Evolutionary conservation across 768 basidiomycete species (phyloP), one percentile per base, ranked within the genome.

Genomic region (Multifurca ochricompacta): DNA sequence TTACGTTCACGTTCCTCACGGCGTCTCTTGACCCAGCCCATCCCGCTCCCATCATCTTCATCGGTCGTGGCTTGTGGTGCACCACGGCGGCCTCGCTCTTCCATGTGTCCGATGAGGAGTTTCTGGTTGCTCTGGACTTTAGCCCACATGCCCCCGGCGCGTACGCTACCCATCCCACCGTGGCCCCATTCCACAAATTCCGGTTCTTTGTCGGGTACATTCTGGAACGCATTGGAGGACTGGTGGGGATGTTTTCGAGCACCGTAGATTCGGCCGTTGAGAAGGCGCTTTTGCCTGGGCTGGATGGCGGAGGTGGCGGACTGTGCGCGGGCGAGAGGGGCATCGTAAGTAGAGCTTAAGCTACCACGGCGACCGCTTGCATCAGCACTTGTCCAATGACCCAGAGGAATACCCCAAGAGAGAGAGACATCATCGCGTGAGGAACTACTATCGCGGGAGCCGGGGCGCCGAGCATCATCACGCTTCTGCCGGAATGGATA

Each of bases 161-260:
- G 18, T 11, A 74, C 74, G 32, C 77, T 78, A 16, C 89, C 89
- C 83, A 90, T 83, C 3, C 86, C 86, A 28, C 86, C 86, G 51
- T 85, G 85, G 1, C 90, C 90, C 90, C 90, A 93, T 67, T 93
- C 90, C 14, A 91, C 87, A 62, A 93, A 93, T 63, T 83, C 84
- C 39, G 85, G 85, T 55, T 88, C 86, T 0, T 80, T 75, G 28
- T 81, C 57, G 6, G 40, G 50, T 39, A 50, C 79, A 53, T 74
- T 81, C 3, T 75, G 78, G 51, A 87, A 87, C 0, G 74, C 79
- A 35, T 70, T 70, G 14, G 60, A 13, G 30, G 23, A 11, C 4
- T 5, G n/a, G n/a, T 31, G 32, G 7, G n/a, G 25, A 8, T 37
- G 32, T 36, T 58, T 51, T 45, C 37, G 51, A 19, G 51, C 73